phyloP scores from a whole-genome alignment of 2,329 filamentous ascomycete species.

The Penicillium frequentans region DNA sequence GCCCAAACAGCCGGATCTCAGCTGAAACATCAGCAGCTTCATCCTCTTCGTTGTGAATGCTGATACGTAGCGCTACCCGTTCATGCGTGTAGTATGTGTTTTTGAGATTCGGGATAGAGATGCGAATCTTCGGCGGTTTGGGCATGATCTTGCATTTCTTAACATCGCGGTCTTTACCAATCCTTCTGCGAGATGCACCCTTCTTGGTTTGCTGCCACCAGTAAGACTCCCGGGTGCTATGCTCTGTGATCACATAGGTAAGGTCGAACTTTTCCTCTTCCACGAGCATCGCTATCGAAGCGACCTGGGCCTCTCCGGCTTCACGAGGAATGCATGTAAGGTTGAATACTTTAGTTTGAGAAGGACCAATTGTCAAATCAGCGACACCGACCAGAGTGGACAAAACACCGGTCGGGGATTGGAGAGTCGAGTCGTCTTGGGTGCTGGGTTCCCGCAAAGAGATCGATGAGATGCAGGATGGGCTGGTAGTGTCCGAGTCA shows the following conservation, averaged over 20 bases:
- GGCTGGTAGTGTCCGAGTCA: conserved; percentile 19
- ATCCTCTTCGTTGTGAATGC: conserved; percentile 79
- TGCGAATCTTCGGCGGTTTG: conserved; percentile 86
- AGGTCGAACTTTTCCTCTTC: conserved; percentile 66
- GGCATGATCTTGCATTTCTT: conserved; percentile 72
- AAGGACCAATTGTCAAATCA: conserved; percentile 66
- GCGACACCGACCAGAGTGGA: conserved; percentile 55
- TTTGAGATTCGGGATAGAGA: conserved; percentile 62
- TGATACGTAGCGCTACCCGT: conserved; percentile 65
- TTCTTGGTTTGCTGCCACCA: conserved; percentile 46
- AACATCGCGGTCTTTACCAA: conserved; percentile 49
- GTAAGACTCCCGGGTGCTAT: conserved; percentile 32
- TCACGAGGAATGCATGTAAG: conserved; percentile 75
- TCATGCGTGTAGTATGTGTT: conserved; percentile 87
- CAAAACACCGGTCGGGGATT: conserved; percentile 36
- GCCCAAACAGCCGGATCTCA: conserved; percentile 66
- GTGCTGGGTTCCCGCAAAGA: conserved; percentile 35
- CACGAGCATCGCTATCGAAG: conserved; percentile 64
- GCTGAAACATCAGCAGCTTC: conserved; percentile 71
- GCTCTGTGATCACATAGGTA: conserved; percentile 59
- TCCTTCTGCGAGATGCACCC: conserved; percentile 35
- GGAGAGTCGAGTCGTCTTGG: conserved; percentile 27
- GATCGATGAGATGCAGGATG: conserved; percentile 32
- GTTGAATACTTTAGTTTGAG: conserved; percentile 68
- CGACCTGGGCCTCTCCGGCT: conserved; percentile 71